These are phyloP conservation scores for Aureobasidium lini DNA, from an alignment of 2,329 filamentous ascomycete genomes.

Conservation along the genomic window DNA sequence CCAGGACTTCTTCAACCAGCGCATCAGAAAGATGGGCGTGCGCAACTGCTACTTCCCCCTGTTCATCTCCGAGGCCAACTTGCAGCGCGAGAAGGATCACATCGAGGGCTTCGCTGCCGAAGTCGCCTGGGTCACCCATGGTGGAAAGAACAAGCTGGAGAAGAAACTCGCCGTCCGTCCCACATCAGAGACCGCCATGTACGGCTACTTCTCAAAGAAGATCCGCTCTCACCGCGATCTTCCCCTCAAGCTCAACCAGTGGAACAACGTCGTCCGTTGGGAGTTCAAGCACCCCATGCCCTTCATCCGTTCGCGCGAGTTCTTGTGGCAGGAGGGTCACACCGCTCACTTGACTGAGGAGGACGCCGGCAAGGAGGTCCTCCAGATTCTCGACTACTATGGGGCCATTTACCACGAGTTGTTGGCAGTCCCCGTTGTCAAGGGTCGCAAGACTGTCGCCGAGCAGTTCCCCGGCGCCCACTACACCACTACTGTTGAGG, in stretches of 20 bases:
- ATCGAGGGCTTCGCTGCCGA: slow-evolving; percentile 97
- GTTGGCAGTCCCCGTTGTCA: slow-evolving; percentile 88
- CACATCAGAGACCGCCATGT: slow-evolving; percentile 76
- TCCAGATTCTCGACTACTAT: slow-evolving; percentile 90
- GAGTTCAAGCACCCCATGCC: slow-evolving; percentile 86
- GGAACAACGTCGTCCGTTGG: slow-evolving; percentile 94
- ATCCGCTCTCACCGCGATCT: slow-evolving; percentile 94
- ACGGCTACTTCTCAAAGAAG: slow-evolving; percentile 93
- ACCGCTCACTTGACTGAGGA: slow-evolving; percentile 82
- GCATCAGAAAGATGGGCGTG: slow-evolving; percentile 85
- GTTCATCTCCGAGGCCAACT: slow-evolving; percentile 85
- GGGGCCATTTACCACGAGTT: slow-evolving; percentile 88
- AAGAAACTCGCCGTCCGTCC: slow-evolving; percentile 64
- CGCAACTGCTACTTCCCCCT: slow-evolving; percentile 96
- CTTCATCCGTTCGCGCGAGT: slow-evolving; percentile 88
- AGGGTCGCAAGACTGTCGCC: slow-evolving; percentile 90
- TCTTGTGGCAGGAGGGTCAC: slow-evolving; percentile 97
- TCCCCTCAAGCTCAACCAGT: slow-evolving; percentile 90
- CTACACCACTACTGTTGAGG: slow-evolving; percentile 95
- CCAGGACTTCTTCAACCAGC: slow-evolving; percentile 49
- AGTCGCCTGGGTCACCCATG: slow-evolving; percentile 81
- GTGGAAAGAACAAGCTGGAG: slow-evolving; percentile 87
- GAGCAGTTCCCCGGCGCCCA: slow-evolving; percentile 96
- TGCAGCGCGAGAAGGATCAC: slow-evolving; percentile 84
- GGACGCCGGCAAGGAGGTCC: slow-evolving; percentile 73